Evolutionary conservation across 306 rosid genomes (phyloP).

Genomic region (Medicago arabica): DNA sequence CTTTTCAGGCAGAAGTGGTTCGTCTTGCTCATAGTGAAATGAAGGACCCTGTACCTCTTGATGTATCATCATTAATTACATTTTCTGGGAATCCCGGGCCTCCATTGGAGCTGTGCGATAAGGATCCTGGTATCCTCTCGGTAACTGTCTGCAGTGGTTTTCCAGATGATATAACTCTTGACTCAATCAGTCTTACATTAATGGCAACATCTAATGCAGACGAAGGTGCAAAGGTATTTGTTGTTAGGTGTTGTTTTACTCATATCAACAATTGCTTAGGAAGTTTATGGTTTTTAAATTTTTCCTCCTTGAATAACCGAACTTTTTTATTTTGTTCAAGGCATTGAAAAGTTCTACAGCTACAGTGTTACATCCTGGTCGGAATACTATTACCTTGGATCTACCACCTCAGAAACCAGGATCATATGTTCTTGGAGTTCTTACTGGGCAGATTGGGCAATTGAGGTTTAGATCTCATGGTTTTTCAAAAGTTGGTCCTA

Average conservation of each 20-base stretch:
- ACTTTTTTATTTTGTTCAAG: conserved; percentile 57
- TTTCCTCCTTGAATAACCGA: conserved; percentile 25
- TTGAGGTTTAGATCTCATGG: conserved; percentile 93
- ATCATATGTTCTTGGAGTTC: conserved; percentile 95
- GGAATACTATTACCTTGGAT: conserved; percentile 83
- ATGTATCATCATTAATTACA: conserved; percentile 91
- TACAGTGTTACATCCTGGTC: conserved; percentile 88
- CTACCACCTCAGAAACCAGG: conserved; percentile 98
- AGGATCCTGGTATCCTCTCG: conserved; percentile 87
- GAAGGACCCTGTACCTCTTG: conserved; percentile 95
- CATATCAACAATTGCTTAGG: conserved; percentile 34
- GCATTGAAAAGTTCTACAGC: conserved; percentile 78
- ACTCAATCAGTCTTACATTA: conserved; percentile 88
- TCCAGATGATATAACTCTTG: conserved; percentile 95
- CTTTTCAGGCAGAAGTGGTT: conserved; percentile 84
- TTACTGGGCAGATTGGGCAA: conserved; percentile 94
- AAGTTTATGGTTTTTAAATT: conserved; percentile 34
- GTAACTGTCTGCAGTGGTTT: conserved; percentile 96
- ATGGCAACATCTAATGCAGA: conserved; percentile 84
- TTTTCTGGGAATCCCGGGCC: conserved; percentile 97
- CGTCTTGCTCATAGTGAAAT: conserved; percentile 94
- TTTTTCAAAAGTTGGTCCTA: conserved; percentile 95
- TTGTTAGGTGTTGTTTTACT: conserved; percentile 38
- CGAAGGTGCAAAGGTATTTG: conserved; percentile 89
- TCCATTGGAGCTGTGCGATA: conserved; percentile 89